phyloP scores from a whole-genome alignment of 2,329 filamentous ascomycete genomes.

The Ophiostoma australiae region DNA sequence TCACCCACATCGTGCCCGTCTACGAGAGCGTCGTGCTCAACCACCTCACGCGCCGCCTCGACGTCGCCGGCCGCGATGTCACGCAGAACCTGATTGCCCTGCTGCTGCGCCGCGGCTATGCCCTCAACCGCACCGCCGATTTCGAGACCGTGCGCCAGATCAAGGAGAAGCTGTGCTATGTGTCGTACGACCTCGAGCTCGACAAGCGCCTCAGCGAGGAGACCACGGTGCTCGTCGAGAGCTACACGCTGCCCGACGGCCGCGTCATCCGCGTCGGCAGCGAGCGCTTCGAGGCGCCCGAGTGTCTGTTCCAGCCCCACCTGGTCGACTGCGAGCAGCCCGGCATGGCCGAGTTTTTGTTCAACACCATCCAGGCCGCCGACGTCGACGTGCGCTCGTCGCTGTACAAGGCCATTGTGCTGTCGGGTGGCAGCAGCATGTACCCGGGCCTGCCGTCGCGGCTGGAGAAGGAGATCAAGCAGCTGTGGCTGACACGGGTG shows the following conservation, averaged over 20 bases:
- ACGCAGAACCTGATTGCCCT: conserved; percentile 97
- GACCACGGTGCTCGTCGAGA: conserved; percentile 93
- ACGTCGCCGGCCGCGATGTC: conserved; percentile 93
- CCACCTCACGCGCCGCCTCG: conserved; percentile 87
- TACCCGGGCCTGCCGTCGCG: conserved; percentile 92
- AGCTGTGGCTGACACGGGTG: conserved; percentile 92
- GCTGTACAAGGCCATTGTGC: conserved; percentile 93
- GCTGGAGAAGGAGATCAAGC: conserved; percentile 97
- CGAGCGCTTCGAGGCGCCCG: conserved; percentile 95
- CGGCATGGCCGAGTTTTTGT: conserved; percentile 92
- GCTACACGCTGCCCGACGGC: conserved; percentile 93
- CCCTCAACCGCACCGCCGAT: conserved; percentile 94
- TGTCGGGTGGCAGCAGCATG: conserved; percentile 97
- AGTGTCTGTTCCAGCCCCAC: conserved; percentile 98
- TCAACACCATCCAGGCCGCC: conserved; percentile 96
- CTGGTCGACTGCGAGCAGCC: conserved; percentile 96
- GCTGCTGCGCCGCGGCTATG: conserved; percentile 87
- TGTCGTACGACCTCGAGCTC: conserved; percentile 94
- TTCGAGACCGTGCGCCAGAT: conserved; percentile 99
- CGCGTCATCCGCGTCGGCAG: conserved; percentile 93
- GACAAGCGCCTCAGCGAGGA: conserved; percentile 96
- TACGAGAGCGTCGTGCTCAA: conserved; percentile 98
- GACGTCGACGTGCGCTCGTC: conserved; percentile 93
- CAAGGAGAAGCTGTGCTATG: conserved; percentile 99
- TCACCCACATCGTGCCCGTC: conserved; percentile 96